Evolutionary conservation across 208 protist genomes (phyloP).

Genomic region (Dictyostelium gargantuum): DNA sequence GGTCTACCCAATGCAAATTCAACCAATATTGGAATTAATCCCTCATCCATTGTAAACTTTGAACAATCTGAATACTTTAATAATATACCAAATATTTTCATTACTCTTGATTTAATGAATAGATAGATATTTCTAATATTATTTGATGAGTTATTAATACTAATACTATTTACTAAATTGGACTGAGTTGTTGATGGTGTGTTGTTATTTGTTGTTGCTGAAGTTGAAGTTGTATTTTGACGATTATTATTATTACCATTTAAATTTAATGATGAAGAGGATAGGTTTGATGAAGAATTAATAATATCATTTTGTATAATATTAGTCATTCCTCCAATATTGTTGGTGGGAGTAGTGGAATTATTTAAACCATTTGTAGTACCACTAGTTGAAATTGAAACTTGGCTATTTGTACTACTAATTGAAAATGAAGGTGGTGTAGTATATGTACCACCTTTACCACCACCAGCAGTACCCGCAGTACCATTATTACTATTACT

Average conservation of each 20-base stretch:
- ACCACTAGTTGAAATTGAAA: neutral
- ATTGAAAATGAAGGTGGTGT: neutral
- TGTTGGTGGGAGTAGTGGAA: too few species aligned
- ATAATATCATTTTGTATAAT: neutral
- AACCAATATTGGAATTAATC: slow-evolving; percentile 22
- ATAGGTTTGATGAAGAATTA: neutral
- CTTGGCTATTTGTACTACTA: neutral
- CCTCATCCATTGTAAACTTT: slow-evolving; percentile 18
- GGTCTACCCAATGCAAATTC: slow-evolving; percentile 53
- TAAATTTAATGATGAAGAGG: neutral
- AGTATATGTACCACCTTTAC: neutral
- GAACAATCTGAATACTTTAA: slow-evolving; percentile 19
- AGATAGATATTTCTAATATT: slow-evolving; percentile 40
- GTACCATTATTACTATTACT: too few species aligned
- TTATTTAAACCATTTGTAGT: neutral
- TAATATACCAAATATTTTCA: slow-evolving; percentile 5
- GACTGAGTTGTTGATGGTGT: neutral
- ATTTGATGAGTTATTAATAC: neutral
- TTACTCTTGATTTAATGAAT: slow-evolving; percentile 31
- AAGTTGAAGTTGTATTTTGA: neutral
- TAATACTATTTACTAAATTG: neutral
- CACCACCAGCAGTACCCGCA: too few species aligned
- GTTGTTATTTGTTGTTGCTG: neutral
- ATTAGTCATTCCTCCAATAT: neutral
- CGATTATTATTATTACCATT: too few species aligned